Evolutionary conservation across 1,284 basidiomycete genomes (phyloP).

Genomic region (Moniliella sp.): DNA sequence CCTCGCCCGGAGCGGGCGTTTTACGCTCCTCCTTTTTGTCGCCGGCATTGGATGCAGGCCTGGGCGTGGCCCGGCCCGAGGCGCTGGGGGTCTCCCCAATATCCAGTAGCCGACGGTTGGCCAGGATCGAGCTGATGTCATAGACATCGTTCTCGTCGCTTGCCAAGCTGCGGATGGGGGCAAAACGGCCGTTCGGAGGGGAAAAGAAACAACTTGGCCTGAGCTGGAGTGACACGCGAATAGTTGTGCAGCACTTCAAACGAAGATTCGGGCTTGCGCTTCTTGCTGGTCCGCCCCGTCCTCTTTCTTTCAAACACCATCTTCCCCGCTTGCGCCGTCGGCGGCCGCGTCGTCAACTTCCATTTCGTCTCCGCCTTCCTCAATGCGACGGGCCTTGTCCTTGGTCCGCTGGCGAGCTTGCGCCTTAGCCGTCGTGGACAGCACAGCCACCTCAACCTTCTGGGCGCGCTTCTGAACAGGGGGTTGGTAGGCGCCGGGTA

Average conservation of each 20-base stretch:
- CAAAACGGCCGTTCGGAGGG: conserved; percentile 55
- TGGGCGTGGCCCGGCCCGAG: too few species aligned
- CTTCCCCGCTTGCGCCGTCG: background rate
- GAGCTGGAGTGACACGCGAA: conserved; percentile 73
- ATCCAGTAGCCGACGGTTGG: conserved; percentile 9
- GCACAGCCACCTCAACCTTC: conserved; percentile 31
- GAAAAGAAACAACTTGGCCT: conserved; percentile 65
- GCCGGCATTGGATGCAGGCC: too few species aligned
- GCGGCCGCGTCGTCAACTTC: background rate
- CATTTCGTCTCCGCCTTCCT: conserved; percentile 12
- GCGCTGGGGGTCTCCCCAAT: too few species aligned
- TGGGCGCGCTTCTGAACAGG: conserved; percentile 29
- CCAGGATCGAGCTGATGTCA: conserved; percentile 13
- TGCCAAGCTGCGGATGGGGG: conserved; percentile 60
- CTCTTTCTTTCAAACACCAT: conserved; percentile 19
- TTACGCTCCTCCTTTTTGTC: too few species aligned
- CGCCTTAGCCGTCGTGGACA: conserved; percentile 28
- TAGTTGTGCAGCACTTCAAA: conserved; percentile 66
- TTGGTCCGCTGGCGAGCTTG: conserved; percentile 28
- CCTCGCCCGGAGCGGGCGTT: too few species aligned
- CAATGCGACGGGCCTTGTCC: conserved; percentile 21
- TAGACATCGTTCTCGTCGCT: conserved; percentile 14
- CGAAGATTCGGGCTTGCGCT: conserved; percentile 50
- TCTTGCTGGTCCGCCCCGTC: conserved; percentile 11
- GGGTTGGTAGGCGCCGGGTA: conserved; percentile 25